A percentile compares a stretch with the other conserved stretches of the same genome.
Conservation (phyloP, 2,329 filamentous ascomycete genomes). For the Fusarium sp. region DNA sequence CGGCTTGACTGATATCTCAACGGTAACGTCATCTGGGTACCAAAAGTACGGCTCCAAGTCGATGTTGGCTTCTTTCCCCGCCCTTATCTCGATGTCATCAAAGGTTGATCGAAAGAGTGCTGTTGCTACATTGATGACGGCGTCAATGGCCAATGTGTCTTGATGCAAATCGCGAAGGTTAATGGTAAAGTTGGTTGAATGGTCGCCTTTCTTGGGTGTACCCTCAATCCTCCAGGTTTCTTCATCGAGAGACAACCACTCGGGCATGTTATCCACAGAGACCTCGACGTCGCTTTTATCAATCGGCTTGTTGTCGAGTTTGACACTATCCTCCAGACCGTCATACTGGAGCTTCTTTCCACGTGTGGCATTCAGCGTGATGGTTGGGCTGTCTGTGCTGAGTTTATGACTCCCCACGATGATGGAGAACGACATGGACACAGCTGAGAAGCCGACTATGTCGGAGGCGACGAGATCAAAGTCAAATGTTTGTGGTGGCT, state of each 20-base stretch:
- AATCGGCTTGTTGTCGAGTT: slow-evolving; percentile 67
- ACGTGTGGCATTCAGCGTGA: slow-evolving; percentile 68
- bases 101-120: slow-evolving; percentile 56
- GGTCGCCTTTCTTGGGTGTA: slow-evolving; percentile 68
- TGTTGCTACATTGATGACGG: slow-evolving; percentile 55
- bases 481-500: slow-evolving; percentile 78
- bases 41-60: slow-evolving; percentile 58
- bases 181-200: slow-evolving; percentile 72
- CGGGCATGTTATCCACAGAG: slow-evolving; percentile 65
- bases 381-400: slow-evolving; percentile 67
- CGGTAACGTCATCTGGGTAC: slow-evolving; percentile 52
- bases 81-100: slow-evolving; percentile 53
- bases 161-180: slow-evolving; percentile 69
- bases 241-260: slow-evolving; percentile 77
- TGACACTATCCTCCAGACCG: slow-evolving; percentile 63
- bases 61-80: slow-evolving; percentile 57
- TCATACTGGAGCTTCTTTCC: slow-evolving; percentile 65
- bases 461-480: slow-evolving; percentile 84
- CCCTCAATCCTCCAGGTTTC: slow-evolving; percentile 73
- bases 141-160: slow-evolving; percentile 68
- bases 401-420: slow-evolving; percentile 78
- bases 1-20: slow-evolving; percentile 53
- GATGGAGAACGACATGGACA: slow-evolving; percentile 75
- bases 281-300: slow-evolving; percentile 64
- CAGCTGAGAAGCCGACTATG: slow-evolving; percentile 79